These are phyloP conservation scores for Penicillium hordei DNA, from an alignment of 2,329 filamentous ascomycete genomes.

Conservation along the genomic window DNA sequence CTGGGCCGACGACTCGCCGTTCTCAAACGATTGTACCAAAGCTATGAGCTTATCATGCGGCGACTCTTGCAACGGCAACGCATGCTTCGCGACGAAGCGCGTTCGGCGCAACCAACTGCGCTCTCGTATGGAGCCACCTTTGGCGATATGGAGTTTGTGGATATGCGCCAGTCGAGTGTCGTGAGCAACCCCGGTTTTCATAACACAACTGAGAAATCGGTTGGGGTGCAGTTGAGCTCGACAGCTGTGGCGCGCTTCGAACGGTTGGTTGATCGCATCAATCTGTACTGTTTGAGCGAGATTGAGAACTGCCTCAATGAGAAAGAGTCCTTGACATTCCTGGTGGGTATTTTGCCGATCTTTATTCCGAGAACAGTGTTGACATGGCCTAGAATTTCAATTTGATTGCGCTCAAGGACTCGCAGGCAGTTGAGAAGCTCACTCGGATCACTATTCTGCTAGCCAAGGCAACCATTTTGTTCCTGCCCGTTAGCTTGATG, in stretches of 20 bases:
- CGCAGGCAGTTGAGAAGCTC: conserved; percentile 67
- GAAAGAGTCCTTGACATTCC: conserved; percentile 67
- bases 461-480: conserved; percentile 72
- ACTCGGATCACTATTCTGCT: conserved; percentile 71
- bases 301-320: conserved; percentile 66
- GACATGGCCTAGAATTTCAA: conserved; percentile 65
- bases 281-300: conserved; percentile 62
- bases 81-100: conserved; percentile 39
- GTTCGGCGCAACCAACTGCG: conserved; percentile 21
- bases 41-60: conserved; percentile 62
- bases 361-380: neutral
- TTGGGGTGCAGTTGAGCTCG: conserved; percentile 45
- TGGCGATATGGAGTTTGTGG: conserved; percentile 34
- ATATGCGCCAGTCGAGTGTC: conserved; percentile 40
- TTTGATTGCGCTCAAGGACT: conserved; percentile 73
- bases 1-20: conserved; percentile 62
- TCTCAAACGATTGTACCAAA: conserved; percentile 62
- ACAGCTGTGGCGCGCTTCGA: conserved; percentile 60
- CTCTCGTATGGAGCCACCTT: conserved; percentile 24
- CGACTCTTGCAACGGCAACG: conserved; percentile 57
- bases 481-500: conserved; percentile 72
- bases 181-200: conserved; percentile 26
- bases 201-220: conserved; percentile 25
- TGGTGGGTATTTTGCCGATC: conserved; percentile 49
- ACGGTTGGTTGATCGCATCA: conserved; percentile 60